Evolutionary conservation across 768 basidiomycete genomes (phyloP), one percentile per base, ranked within the genome.

Genomic region (Russula sp.): DNA sequence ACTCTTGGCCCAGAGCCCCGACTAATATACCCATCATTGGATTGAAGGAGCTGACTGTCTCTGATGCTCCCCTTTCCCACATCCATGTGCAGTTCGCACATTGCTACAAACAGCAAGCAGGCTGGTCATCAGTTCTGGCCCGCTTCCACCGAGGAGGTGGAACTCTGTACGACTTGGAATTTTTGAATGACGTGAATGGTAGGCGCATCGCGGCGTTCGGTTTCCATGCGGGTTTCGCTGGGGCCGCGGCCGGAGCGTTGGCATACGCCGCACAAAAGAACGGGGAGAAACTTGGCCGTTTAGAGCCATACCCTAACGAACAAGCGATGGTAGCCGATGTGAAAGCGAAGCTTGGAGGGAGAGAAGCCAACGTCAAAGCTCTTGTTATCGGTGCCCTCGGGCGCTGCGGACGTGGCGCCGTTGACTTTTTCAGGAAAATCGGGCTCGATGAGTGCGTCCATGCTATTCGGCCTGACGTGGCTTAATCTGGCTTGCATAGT

Each of bases 41-140:
- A 6, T 82, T 99, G 75, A 99, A 99, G 79, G 97, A 98, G 73
- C 85, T 98, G n/a, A 86, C 89, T 26, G 84, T 78, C 59, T 95
- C 93, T 48, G 81, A 83, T 52, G 86, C 86, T 38, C 90, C 96
- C 24, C 79, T 99, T 20, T 86, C 84, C 9, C 97, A 99, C 76
- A 93, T 91, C 2, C 97, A 99, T 76, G 94, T 99, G 72, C 94
- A 97, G 71, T 99, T 98, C 71, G 95, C 94, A 4, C 97, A 98
- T 75, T 97, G 95, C 76, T 98, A 92, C 83, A 99, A 99, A 77
- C 78, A 84, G 49, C 97, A 99, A 74, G 92, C 82, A 2, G 97
- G 97, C 24, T 99, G 97, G 96, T 81, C 84, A 10, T 79, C 84
- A 50, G 84, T 98, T 36, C 85, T 99, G 32, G 80, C 85, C 34